Conservation (phyloP, 2,329 filamentous ascomycete genomes). For the Periconia sp. region DNA sequence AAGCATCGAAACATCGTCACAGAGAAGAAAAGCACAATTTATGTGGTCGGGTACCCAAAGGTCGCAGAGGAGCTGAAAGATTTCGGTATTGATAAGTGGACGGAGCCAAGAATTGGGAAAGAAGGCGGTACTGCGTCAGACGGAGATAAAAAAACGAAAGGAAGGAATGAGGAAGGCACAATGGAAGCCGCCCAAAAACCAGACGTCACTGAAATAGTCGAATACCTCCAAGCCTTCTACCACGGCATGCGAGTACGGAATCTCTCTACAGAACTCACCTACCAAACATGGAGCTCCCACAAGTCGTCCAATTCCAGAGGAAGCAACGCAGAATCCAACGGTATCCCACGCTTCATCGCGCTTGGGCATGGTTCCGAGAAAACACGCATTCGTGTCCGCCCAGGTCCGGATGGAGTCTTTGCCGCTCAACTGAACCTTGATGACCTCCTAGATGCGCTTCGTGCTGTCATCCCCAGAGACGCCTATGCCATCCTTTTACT, state of each 20-base stretch:
- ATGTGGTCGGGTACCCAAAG: slow-evolving; percentile 53
- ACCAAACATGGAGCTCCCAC: slow-evolving; percentile 51
- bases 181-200: slow-evolving; percentile 5
- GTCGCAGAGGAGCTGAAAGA: slow-evolving; percentile 40
- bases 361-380: too few species aligned
- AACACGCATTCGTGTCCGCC: slow-evolving; percentile 56
- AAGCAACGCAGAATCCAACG: not conserved
- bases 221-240: slow-evolving; percentile 56
- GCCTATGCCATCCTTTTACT: slow-evolving; percentile 62
- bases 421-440: slow-evolving; percentile 59
- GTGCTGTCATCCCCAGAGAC: slow-evolving; percentile 57
- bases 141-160: not conserved
- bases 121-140: too few species aligned
- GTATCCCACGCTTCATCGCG: too few species aligned
- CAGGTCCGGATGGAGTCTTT: slow-evolving; percentile 52
- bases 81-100: slow-evolving; percentile 49
- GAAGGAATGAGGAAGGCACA: not conserved
- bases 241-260: slow-evolving; percentile 55
- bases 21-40: slow-evolving; percentile 47
- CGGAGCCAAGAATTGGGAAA: slow-evolving; percentile 19
- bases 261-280: slow-evolving; percentile 46
- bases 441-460: slow-evolving; percentile 62
- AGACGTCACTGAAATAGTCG: slow-evolving; percentile 35
- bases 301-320: slow-evolving; percentile 3
- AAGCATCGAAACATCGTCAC: slow-evolving; percentile 53